A percentile compares a stretch with the other conserved stretches of the same genome.
Conservation (phyloP, 1,284 basidiomycete species). For the Apiotrichum laibachii region DNA sequence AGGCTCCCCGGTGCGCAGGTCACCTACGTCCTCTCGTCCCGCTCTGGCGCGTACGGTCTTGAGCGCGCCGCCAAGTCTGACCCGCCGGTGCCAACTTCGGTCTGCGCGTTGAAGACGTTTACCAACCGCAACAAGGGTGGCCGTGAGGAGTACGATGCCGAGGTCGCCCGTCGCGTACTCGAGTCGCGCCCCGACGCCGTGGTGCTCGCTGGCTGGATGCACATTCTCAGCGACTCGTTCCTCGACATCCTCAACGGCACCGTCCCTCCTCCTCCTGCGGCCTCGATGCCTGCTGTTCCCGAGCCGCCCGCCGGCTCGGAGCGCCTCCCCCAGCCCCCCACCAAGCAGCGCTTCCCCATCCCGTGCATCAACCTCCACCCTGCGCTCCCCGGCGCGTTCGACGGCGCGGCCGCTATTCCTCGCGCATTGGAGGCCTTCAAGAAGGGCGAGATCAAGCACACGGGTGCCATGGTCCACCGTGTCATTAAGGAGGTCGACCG, state of each 20-base stretch:
- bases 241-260: conserved; percentile 52
- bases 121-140: conserved; percentile 69
- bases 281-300: conserved; percentile 26
- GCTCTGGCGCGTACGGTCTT: conserved; percentile 87
- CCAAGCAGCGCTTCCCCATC: conserved; percentile 55
- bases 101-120: conserved; percentile 82
- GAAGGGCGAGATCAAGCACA: conserved; percentile 68
- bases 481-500: conserved; percentile 92
- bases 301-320: conserved; percentile 18
- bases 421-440: conserved; percentile 86
- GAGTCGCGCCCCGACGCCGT: conserved; percentile 71
- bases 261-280: conserved; percentile 23
- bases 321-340: conserved; percentile 23
- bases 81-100: conserved; percentile 76
- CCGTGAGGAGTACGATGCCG: conserved; percentile 79
- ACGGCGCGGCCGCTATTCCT: conserved; percentile 85
- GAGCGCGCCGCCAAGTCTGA: conserved; percentile 67
- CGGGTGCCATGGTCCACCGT: conserved; percentile 91
- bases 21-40: conserved; percentile 82
- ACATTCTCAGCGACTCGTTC: conserved; percentile 66
- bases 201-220: conserved; percentile 97
- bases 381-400: conserved; percentile 89
- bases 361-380: conserved; percentile 97
- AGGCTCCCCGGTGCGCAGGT: conserved; percentile 67
- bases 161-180: conserved; percentile 72